Evolutionary conservation across 352 stramenopile species (phyloP), one percentile per base, ranked within the genome.

Genomic region (Phytophthora boehmeriae): DNA sequence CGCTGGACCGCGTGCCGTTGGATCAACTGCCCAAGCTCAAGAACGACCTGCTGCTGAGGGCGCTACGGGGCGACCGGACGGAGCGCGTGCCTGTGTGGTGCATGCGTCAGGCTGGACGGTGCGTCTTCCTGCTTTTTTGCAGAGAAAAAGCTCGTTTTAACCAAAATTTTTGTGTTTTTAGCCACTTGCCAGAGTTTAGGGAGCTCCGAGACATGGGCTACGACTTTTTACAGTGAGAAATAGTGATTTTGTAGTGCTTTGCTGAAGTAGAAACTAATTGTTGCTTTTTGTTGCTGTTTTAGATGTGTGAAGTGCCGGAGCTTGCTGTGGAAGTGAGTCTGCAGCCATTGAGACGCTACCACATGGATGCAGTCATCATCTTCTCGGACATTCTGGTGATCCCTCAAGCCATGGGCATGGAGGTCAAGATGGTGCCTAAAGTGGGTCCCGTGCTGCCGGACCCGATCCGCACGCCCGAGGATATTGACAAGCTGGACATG

Each of bases 361-460:
- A 97, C 66, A 88, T 98, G 54, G 97, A 99, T 67, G 97, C 97
- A 2, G 96, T 98, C 23, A 99, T 99, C 75, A 94, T 99, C 57
- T 99, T 99, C 79, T 98, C 89, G 45, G 97, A 99, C 68, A 99
- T 99, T 73, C 76, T 99, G 19, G 96, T 99, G n/a, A 92, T 99
- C 51, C 92, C 96, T 5, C 90, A 99, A 80, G 97, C 97, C 28
- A 92, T 99, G 74, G 95, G 95, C 16, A 98, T 99, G 75, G 73
- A 98, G 53, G 96, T 99, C 10, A 95, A 90, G 39, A 99, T 99
- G 96, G 88, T 97, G 4, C 77, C 95, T 5, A 96, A 96, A 32
- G 86, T 98, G 11, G 97, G 97, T 3, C 98, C 85, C 20, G 88
- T 95, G 57, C 70, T 93, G 28, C 80, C 79, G 9, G 66, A 68